phyloP scores from a whole-genome alignment of 495 filamentous ascomycete genomes.

The Talaromyces proteolyticus region DNA sequence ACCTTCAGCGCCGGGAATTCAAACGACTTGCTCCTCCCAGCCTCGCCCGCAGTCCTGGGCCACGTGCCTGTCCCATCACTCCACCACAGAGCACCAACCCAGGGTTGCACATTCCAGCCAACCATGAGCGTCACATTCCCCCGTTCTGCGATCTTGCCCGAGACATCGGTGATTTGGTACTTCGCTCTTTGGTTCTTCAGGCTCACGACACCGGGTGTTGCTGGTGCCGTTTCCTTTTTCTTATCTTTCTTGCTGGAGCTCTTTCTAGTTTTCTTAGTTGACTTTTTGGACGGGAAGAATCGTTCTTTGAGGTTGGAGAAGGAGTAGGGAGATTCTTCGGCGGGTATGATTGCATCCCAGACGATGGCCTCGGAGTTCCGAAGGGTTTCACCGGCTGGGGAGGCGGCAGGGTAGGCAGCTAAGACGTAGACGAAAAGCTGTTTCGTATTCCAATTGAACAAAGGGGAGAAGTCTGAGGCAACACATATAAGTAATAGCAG shows the following conservation, averaged over 20 bases:
- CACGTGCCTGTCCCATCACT: constrained; percentile 43
- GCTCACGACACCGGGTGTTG: constrained; percentile 52
- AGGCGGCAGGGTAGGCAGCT: constrained; percentile 66
- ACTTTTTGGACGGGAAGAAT: constrained; percentile 17
- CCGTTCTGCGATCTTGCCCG: constrained; percentile 62
- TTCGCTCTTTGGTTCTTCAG: constrained; percentile 81
- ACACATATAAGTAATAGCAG: neutral
- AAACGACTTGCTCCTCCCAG: constrained; percentile 61
- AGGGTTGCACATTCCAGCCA: constrained; percentile 96
- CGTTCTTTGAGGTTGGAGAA: constrained; percentile 32
- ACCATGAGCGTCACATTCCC: constrained; percentile 71
- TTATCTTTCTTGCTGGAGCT: constrained; percentile 11
- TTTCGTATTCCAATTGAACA: constrained; percentile 99
- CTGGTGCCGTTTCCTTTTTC: constrained; percentile 15
- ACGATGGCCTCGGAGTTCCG: constrained; percentile 69
- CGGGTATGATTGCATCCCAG: constrained; percentile 90
- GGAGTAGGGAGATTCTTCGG: constrained; percentile 52
- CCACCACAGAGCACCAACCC: constrained; percentile 87
- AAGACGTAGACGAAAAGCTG: constrained; percentile 94
- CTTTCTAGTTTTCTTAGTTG: constrained; percentile 9
- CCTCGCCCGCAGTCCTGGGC: constrained; percentile 59
- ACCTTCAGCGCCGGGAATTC: constrained; percentile 65
- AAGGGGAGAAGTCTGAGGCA: constrained; percentile 64
- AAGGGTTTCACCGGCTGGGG: constrained; percentile 20
- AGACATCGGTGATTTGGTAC: constrained; percentile 89